Evolutionary conservation across 2,329 filamentous ascomycete genomes (phyloP).

Genomic region (Conoideocrella luteorostrata): DNA sequence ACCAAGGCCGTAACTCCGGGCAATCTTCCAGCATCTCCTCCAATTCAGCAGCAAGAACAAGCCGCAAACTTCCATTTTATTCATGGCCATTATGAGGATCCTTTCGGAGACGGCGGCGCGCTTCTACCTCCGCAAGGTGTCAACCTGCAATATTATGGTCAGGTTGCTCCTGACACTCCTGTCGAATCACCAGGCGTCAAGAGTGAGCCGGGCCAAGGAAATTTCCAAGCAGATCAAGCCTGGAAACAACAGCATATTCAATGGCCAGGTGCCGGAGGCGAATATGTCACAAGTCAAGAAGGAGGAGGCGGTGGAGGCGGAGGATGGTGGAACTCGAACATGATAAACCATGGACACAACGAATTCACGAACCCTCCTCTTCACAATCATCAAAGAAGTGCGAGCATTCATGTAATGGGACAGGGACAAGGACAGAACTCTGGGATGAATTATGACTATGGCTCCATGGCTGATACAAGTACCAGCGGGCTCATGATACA

Average conservation of each 20-base stretch:
- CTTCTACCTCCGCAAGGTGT: slow-evolving; percentile 16
- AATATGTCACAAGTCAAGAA: slow-evolving; percentile 19
- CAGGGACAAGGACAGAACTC: slow-evolving; percentile 36
- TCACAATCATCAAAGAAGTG: slow-evolving; percentile 17
- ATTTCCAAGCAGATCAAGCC: slow-evolving; percentile 13
- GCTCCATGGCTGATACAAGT: slow-evolving; percentile 23
- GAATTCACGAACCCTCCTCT: slow-evolving; percentile 11
- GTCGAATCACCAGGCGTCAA: slow-evolving; percentile 32
- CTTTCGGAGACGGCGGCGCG: slow-evolving; percentile 27
- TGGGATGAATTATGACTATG: slow-evolving; percentile 35
- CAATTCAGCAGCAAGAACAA: slow-evolving; percentile 21
- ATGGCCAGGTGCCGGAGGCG: slow-evolving; percentile 19
- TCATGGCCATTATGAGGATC: slow-evolving; percentile 31
- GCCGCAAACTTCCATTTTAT: slow-evolving; percentile 23
- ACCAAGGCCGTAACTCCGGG: slow-evolving; percentile 13
- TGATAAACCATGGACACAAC: slow-evolving; percentile 19
- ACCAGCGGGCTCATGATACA: slow-evolving; percentile 44
- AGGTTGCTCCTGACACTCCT: slow-evolving; percentile 28
- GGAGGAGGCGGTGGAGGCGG: too few relatives aligned
- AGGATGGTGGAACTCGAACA: slow-evolving; percentile 27
- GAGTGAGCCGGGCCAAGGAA: slow-evolving; percentile 22
- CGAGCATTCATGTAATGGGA: slow-evolving; percentile 32
- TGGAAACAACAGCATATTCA: slow-evolving; percentile 14
- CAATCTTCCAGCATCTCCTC: slow-evolving; percentile 17
- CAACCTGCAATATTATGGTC: slow-evolving; percentile 24